Evolutionary conservation across 371 early-diverging fungal species (phyloP).

Genomic region (Mucor sp.): DNA sequence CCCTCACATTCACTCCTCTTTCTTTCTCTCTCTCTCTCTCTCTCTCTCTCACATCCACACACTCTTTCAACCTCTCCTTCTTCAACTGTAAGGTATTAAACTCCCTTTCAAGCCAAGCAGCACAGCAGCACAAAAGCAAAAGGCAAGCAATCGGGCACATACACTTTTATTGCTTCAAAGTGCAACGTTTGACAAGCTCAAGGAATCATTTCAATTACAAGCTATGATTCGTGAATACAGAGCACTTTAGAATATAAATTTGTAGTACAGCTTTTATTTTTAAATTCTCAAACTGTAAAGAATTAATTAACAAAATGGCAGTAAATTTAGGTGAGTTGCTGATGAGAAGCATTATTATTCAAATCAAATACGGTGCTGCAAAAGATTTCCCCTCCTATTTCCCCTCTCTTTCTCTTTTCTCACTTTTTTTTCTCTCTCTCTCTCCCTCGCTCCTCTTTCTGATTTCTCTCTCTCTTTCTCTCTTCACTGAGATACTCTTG

Average conservation of each 20-base stretch:
- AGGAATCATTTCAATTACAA: background rate
- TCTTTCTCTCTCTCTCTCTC: background rate
- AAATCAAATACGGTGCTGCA: background rate
- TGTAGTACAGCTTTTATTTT: constrained; percentile 3
- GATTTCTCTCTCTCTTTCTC: constrained; percentile 1
- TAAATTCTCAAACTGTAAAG: background rate
- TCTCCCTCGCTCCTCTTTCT: constrained; percentile 1
- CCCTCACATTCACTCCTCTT: no score
- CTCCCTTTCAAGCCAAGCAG: background rate
- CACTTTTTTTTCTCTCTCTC: background rate
- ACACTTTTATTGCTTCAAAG: background rate
- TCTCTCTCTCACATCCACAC: no score
- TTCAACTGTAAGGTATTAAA: background rate
- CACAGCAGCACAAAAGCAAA: background rate
- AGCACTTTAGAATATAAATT: background rate
- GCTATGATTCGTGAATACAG: background rate
- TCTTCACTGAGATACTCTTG: background rate
- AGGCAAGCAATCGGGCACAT: background rate
- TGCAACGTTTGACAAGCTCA: background rate
- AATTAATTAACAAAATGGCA: background rate
- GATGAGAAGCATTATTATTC: background rate
- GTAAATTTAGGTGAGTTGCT: background rate
- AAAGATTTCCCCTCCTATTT: constrained; percentile 5
- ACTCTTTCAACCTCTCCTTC: background rate
- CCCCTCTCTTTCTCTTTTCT: background rate